These are phyloP conservation scores for Pseudocercospora musae DNA, from an alignment of 2,329 filamentous ascomycete species.

Conservation along the genomic window DNA sequence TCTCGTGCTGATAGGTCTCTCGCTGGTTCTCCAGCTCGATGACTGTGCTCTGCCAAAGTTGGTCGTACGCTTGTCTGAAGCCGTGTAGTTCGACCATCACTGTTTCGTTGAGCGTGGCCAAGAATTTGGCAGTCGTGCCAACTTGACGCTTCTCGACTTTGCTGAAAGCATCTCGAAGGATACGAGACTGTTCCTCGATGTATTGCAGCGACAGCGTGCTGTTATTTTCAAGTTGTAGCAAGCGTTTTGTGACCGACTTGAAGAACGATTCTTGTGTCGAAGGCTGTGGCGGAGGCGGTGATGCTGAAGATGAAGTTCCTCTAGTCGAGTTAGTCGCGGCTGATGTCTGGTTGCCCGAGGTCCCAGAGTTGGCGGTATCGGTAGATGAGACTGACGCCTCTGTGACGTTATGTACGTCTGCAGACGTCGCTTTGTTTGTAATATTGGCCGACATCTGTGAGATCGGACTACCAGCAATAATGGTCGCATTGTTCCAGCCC, in stretches of 20 bases:
- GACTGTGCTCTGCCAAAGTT: constrained; percentile 93
- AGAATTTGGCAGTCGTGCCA: constrained; percentile 74
- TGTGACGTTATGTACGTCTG: background rate
- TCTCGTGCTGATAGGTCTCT: constrained; percentile 77
- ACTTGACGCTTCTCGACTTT: constrained; percentile 86
- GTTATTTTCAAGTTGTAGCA: constrained; percentile 88
- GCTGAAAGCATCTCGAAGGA: constrained; percentile 80
- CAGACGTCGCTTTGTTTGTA: background rate
- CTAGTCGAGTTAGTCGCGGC: constrained; percentile 11
- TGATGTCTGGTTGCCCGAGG: background rate
- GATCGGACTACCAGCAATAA: background rate
- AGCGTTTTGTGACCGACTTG: constrained; percentile 89
- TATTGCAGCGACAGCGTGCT: constrained; percentile 91
- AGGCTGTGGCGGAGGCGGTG: constrained; percentile 53
- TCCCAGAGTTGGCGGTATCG: background rate
- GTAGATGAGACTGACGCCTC: background rate
- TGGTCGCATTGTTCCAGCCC: background rate
- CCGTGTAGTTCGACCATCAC: constrained; percentile 76
- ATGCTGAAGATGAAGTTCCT: constrained; percentile 8
- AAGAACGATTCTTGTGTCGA: constrained; percentile 97
- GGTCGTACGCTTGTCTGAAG: constrained; percentile 84
- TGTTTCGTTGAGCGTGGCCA: constrained; percentile 81
- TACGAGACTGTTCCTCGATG: constrained; percentile 91
- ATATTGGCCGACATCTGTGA: background rate
- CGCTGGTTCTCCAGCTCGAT: constrained; percentile 86